Percentiles rank a stretch among this genome's conserved stretches.
Conservation (phyloP, 1,139 yeast genomes). For the Zygosaccharomyces sapae region DNA sequence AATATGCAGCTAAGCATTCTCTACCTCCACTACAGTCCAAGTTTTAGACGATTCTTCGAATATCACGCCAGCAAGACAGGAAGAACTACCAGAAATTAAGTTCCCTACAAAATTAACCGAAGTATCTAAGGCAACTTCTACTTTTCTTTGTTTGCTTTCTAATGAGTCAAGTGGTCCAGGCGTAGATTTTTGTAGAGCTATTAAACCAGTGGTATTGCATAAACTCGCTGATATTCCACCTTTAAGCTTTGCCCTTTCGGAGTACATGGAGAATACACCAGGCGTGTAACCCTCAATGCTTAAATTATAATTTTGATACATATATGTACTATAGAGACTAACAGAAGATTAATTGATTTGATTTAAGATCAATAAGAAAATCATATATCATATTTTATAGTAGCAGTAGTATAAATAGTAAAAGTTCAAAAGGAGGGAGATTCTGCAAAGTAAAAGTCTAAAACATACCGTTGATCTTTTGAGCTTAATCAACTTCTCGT, state of each 20-base stretch:
- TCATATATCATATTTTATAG: too few relatives aligned
- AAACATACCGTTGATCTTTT: too few relatives aligned
- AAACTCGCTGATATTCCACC: slow-evolving; percentile 35
- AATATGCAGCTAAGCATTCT: slow-evolving; percentile 20
- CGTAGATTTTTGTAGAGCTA: slow-evolving; percentile 26
- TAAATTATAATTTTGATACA: not conserved
- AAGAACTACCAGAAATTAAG: slow-evolving; percentile 25
- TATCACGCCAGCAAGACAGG: slow-evolving; percentile 28
- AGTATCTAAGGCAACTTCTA: slow-evolving; percentile 34
- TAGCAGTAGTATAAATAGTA: too few relatives aligned
- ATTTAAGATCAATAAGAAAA: too few relatives aligned
- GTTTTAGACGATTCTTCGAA: slow-evolving; percentile 21
- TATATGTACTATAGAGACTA: not conserved
- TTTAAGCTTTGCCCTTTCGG: slow-evolving; percentile 31
- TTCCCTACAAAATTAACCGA: slow-evolving; percentile 33
- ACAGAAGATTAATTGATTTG: not conserved
- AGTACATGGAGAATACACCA: slow-evolving; percentile 35
- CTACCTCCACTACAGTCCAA: slow-evolving; percentile 21
- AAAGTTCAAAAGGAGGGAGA: too few relatives aligned
- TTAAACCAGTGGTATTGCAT: slow-evolving; percentile 32
- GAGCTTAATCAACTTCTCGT: too few relatives aligned
- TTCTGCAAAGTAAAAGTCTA: too few relatives aligned
- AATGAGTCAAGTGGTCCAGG: slow-evolving; percentile 33
- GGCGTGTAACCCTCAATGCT: slow-evolving; percentile 14
- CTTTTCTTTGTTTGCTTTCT: slow-evolving; percentile 34